Conservation (phyloP, 1,139 yeast species). For the Schwanniomyces etchellsii region DNA sequence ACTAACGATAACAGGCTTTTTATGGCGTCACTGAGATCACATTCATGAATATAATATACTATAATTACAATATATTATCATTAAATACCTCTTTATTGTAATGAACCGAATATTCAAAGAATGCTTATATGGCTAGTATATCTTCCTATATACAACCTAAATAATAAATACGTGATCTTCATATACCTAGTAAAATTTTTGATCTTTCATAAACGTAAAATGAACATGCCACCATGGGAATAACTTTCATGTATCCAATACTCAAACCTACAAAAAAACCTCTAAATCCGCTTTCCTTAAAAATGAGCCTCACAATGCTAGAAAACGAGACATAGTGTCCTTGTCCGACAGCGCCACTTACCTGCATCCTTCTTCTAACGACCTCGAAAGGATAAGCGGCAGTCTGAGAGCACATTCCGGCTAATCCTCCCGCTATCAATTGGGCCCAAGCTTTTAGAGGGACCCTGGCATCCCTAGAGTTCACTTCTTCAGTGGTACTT, state of each 20-base stretch:
- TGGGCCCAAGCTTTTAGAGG: conserved; percentile 91
- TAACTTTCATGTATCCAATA: conserved; percentile 90
- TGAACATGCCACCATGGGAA: conserved; percentile 97
- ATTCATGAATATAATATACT: too few species aligned
- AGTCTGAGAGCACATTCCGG: conserved; percentile 93
- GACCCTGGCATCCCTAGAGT: conserved; percentile 48
- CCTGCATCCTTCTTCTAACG: conserved; percentile 92
- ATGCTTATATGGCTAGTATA: too few species aligned
- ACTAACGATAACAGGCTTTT: too few species aligned
- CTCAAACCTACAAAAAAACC: conserved; percentile 93
- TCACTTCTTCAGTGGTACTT: conserved; percentile 17
- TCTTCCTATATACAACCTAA: too few species aligned
- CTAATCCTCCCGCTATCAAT: conserved; percentile 86
- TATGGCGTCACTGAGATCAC: too few species aligned
- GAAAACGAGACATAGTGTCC: conserved; percentile 55
- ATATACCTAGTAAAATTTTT: conserved; percentile 63
- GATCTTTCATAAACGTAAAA: conserved; percentile 89
- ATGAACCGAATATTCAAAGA: too few species aligned
- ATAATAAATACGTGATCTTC: conserved; percentile 1
- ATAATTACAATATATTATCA: too few species aligned
- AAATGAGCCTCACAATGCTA: conserved; percentile 52
- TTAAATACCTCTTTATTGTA: too few species aligned
- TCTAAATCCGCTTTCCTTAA: conserved; percentile 64
- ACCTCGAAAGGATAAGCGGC: conserved; percentile 98
- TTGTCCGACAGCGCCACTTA: conserved; percentile 71